Base-by-base conservation (phyloP, 2,329 filamentous ascomycete species). In the Coccinonectria pachysandricola region DNA sequence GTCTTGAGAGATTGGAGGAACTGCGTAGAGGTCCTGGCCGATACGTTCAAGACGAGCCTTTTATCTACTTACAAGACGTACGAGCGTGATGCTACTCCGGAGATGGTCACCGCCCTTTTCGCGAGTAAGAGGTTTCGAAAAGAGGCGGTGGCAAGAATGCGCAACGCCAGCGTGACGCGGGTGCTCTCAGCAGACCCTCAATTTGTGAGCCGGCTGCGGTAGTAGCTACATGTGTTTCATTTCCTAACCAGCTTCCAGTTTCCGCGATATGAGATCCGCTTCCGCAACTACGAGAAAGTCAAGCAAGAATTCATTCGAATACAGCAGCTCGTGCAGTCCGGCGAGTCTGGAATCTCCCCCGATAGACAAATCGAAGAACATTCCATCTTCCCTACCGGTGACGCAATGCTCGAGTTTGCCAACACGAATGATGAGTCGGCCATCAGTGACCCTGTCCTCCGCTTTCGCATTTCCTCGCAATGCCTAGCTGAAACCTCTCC, bases 401-500 rank as follows among this genome's bases (percentile, higher is more conserved):
- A 71, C 32, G 56, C 56, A 3, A 55, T 71, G 14, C 53, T 71
- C 16, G 67, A 71, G 32, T 71, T 71, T 34, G 53, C 59, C 28
- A 67, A 69, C 33, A 39, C 47, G 1, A 47, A 41, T 1, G 45
- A 47, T 6, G 54, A 59, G 10, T 34, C 43, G 12, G 39, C 35
- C 2, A 31, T 36, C 12, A 36, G 36, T 8, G 52, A 57, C 24
- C 61, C 64, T 0, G 56, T 60, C 1, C 37, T 65, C 8, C 56
- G 64, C 5, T 71, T 70, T 28, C 56, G 64, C 5, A 65, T 71
- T 5, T 67, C 64, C 0, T 68, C 65, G 1, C 54, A 61, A 35
- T 55, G 65, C 44, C 45, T 71, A 9, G 56, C 62, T 4, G 62
- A 68, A 43, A 60, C 60, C 0, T 71, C 68, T 8, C 62, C 65